Evolutionary conservation across 2,329 filamentous ascomycete genomes (phyloP), one percentile per base, ranked within the genome.

Genomic region (Diaporthe ampelina): DNA sequence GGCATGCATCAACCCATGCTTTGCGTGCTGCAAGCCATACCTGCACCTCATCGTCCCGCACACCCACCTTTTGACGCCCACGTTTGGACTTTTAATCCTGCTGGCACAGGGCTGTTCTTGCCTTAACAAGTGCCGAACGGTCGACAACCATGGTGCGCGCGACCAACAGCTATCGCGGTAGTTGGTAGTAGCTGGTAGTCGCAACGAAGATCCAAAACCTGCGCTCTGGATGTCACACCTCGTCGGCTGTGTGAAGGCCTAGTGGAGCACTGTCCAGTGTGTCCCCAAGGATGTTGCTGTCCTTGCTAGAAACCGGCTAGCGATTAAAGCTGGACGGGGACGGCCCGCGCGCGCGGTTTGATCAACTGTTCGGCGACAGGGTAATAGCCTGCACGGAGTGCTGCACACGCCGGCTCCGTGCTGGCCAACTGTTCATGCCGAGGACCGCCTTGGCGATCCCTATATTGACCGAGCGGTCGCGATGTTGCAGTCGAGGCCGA

Each of bases 11-110:
- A 57, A 74, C 50, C 74, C 74, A 69, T 76, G 74, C 72, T 63
- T 72, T 72, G 69, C 74, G 72, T 74, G 72, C 74, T 76, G 74
- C 74, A 75, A 68, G 72, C 74, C 73, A 75, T 75, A 74, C 43
- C 72, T 75, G 74, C 74, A 76, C 70, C 74, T 74, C 74, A 76
- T 74, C 74, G 73, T 58, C 70, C 70, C 40, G 52, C 72, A 70
- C 74, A 74, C 67, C 74, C 74, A 65, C 74, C 35, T 43, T 43
- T 40, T 21, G 50, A 59, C 52, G 59, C 50, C 67, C 72, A 74
- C 72, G 59, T 69, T 69, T 72, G 54, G 50, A 26, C 54, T 24
- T 59, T 50, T 37, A 43, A 56, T 56, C 72, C 48, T 48, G 45
- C 56, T 57, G 32, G 63, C 67, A 35, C 26, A 54, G 48, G 32